phyloP scores from a whole-genome alignment of 2,329 filamentous ascomycete genomes.

The Paraconiothyrium brasiliense region DNA sequence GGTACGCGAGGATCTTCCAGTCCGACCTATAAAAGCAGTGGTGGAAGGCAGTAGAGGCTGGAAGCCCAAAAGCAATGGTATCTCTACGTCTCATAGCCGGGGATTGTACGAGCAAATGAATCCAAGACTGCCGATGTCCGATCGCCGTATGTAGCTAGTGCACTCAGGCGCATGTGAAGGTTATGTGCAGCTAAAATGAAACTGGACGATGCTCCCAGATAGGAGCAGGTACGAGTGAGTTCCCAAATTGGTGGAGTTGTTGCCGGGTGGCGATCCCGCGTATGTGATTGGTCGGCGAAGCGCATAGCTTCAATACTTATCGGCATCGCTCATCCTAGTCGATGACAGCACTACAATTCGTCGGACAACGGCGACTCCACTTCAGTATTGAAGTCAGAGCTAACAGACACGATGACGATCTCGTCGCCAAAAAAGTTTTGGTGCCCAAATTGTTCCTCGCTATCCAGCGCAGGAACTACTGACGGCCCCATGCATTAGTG shows the following conservation, averaged over 20 bases:
- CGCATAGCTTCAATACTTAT: conserved; percentile 7
- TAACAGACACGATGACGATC: neutral
- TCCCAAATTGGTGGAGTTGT: neutral
- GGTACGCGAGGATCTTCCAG: too few species aligned
- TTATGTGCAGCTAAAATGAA: neutral
- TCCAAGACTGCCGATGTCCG: neutral
- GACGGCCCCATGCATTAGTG: neutral
- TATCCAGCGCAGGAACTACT: neutral
- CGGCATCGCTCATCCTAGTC: neutral
- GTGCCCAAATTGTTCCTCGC: neutral
- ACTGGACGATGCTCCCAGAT: neutral
- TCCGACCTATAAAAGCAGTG: too few species aligned
- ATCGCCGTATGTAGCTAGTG: neutral
- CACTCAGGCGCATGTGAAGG: neutral
- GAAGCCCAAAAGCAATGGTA: neutral
- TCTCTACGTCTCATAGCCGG: neutral
- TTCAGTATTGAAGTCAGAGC: neutral
- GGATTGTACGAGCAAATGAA: neutral
- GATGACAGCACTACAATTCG: conserved; percentile 2
- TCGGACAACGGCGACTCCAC: neutral
- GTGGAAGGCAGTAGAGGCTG: too few species aligned
- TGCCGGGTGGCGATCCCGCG: neutral
- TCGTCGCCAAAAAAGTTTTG: neutral
- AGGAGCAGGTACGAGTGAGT: neutral
- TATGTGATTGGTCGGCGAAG: conserved; percentile 6